phyloP scores from a whole-genome alignment of 768 basidiomycete genomes.

The Boletus bicolor region DNA sequence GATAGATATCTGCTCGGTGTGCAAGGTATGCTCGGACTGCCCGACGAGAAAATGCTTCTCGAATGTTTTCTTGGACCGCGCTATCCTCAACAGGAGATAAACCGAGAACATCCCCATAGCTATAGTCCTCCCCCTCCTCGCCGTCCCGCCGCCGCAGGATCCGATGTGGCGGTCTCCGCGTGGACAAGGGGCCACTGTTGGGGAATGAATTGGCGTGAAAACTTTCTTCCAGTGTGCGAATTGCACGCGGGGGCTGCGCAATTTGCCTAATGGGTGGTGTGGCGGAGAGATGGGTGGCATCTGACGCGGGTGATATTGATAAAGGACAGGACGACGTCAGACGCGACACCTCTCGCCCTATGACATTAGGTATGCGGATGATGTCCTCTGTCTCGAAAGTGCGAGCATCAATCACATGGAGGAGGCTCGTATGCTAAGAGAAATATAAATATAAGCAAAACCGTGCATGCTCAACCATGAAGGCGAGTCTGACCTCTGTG shows the following conservation, averaged over 20 bases:
- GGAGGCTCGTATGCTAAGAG: conserved; percentile 68
- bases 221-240: conserved; percentile 55
- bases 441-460: conserved; percentile 7
- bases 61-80: conserved; percentile 54
- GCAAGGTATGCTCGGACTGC: conserved; percentile 38
- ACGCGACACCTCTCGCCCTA: conserved; percentile 14
- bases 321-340: conserved; percentile 10
- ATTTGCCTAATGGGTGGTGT: conserved; percentile 16
- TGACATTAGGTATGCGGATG: conserved; percentile 51
- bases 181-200: conserved; percentile 7
- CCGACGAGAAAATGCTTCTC: conserved; percentile 50
- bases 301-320: conserved; percentile 12
- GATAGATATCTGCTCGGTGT: conserved; percentile 22
- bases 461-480: neutral
- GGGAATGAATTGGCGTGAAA: conserved; percentile 40
- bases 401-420: conserved; percentile 84
- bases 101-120: conserved; percentile 49
- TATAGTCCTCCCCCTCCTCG: conserved; percentile 32
- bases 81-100: conserved; percentile 55
- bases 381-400: conserved; percentile 80
- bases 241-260: conserved; percentile 32
- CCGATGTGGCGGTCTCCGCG: conserved; percentile 24
- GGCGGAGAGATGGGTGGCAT: conserved; percentile 6
- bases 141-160: conserved; percentile 19
- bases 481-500: conserved; percentile 64